Base-by-base conservation (phyloP, 2,329 filamentous ascomycete genomes). In the Aspergillus candidus region DNA sequence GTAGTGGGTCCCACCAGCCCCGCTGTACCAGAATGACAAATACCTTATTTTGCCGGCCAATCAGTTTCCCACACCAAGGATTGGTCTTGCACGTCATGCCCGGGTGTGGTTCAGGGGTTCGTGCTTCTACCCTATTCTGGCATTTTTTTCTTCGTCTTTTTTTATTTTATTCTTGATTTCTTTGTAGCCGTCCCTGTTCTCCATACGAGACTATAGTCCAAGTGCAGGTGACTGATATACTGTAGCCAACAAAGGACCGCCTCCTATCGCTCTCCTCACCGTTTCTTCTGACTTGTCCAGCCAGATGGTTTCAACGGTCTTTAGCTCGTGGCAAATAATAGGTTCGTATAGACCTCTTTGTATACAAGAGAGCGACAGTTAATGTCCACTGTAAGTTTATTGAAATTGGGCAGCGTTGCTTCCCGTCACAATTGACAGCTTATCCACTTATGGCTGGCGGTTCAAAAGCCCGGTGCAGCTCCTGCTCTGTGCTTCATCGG, bases 1-100 rank as follows among this genome's bases (percentile, higher is more conserved):
- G 13, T 37, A 7, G 22, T 27, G 22, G 22, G 22, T 27, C 10
- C 22, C 22, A 29, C 32, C 44, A 35, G 45, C 14, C 3, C 29
- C 29, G 47, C 43, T 8, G 37, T 41, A 39, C 35, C 38, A 49
- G 32, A 53, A 55, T 57, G 51, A 55, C 54, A 57, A 57, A 57
- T 57, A 55, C 48, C 51, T 55, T 55, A 54, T 44, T 43, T 48
- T 45, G 35, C 18, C 45, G 18, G 35, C 54, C 51, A 57, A 55
- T 51, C 40, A 50, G 17, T 7, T 32, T 2, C 12, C 12, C 3
- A 7, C 27, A 39, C 35, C 38, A 32, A 38, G 40, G 43, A 46
- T 53, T 53, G 44, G 45, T 54, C 22, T 27, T 10, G 22, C 48
- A 53, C 45, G 45, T 53, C 49, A 50, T 48, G 45, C 10, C 35